Conservation (phyloP, 2,329 filamentous ascomycete genomes). For the Botryotinia calthae region DNA sequence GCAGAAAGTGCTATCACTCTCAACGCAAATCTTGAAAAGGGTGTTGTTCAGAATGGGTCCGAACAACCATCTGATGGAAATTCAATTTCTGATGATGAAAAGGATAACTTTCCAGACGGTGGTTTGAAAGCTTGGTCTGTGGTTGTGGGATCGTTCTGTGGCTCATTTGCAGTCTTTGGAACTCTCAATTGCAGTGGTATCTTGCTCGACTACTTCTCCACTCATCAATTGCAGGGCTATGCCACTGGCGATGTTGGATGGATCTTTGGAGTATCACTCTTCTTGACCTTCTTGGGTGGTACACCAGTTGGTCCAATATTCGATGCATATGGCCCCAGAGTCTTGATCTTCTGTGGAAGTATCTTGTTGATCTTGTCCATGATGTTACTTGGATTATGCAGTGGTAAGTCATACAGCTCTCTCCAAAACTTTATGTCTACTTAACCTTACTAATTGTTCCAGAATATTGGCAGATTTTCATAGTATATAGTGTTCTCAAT, state of each 20-base stretch:
- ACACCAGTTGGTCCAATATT: constrained; percentile 69
- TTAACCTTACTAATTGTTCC: constrained; percentile 20
- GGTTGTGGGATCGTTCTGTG: constrained; percentile 63
- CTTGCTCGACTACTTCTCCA: constrained; percentile 57
- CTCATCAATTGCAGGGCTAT: constrained; percentile 58
- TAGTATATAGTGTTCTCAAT: constrained; percentile 61
- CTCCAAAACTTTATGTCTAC: neutral
- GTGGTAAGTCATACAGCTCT: constrained; percentile 39
- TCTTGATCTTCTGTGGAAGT: constrained; percentile 35
- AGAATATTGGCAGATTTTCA: constrained; percentile 68
- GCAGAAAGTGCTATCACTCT: neutral
- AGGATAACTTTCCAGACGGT: constrained; percentile 60
- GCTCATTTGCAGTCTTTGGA: constrained; percentile 59
- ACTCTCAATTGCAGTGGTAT: constrained; percentile 53
- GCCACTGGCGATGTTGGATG: constrained; percentile 56
- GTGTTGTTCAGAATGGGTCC: constrained; percentile 17
- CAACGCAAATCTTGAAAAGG: constrained; percentile 21
- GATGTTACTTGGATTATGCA: constrained; percentile 59
- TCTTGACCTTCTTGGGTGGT: constrained; percentile 67
- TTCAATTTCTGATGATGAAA: constrained; percentile 28
- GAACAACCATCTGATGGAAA: constrained; percentile 23
- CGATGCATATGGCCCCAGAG: constrained; percentile 61
- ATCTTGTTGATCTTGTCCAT: constrained; percentile 35
- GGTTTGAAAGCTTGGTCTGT: constrained; percentile 63
- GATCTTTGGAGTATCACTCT: constrained; percentile 61